phyloP scores from a whole-genome alignment of 2,329 filamentous ascomycete genomes.

The Leptoxyphium fumago region DNA sequence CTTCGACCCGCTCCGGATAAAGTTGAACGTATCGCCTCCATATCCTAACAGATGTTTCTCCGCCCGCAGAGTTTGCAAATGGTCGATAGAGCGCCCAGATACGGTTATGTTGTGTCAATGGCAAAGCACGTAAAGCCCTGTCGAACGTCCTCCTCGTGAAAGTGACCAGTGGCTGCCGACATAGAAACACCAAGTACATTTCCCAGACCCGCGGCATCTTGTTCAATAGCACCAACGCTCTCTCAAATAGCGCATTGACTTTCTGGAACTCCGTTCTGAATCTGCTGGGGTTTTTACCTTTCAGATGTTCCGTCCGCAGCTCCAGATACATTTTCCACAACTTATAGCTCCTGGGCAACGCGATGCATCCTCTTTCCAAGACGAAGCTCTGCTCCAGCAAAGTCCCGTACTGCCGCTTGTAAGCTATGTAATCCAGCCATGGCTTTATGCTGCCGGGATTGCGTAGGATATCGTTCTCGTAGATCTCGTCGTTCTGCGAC shows the following conservation, averaged over 20 bases:
- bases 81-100: constrained; percentile 87
- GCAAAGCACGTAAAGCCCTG: constrained; percentile 75
- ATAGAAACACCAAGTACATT: constrained; percentile 83
- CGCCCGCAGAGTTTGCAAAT: constrained; percentile 82
- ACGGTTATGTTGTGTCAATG: constrained; percentile 86
- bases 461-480: constrained; percentile 89
- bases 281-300: constrained; percentile 66
- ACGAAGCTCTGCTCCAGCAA: constrained; percentile 72
- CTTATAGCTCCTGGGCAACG: constrained; percentile 91
- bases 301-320: constrained; percentile 52
- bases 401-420: constrained; percentile 76
- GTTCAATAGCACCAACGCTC: constrained; percentile 81
- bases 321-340: constrained; percentile 95
- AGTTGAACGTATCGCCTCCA: constrained; percentile 96
- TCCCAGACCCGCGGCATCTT: constrained; percentile 99
- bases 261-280: constrained; percentile 75
- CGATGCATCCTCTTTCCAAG: constrained; percentile 79
- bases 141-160: constrained; percentile 79
- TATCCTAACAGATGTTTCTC: constrained; percentile 79
- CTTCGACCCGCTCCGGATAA: constrained; percentile 86
- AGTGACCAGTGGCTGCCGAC: constrained; percentile 84
- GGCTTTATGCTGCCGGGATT: constrained; percentile 77
- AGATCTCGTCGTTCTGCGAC: constrained; percentile 79
- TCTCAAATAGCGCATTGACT: constrained; percentile 88
- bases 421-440: constrained; percentile 87